These are phyloP conservation scores for Brassica rapa DNA, from an alignment of 345 rosid genomes.

Conservation along the genomic window DNA sequence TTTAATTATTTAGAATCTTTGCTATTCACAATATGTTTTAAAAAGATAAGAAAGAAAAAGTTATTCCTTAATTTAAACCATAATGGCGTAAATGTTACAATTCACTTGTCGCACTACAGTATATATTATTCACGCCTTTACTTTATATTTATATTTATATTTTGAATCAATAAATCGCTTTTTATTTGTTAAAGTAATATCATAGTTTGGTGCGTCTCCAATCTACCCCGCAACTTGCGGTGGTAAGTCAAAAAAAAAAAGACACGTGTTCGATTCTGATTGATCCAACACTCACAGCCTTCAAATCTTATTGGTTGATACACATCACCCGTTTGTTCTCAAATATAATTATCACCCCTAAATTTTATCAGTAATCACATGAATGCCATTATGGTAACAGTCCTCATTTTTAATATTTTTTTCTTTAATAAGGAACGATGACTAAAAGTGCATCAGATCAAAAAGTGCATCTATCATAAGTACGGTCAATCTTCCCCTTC, in stretches of 20 bases:
- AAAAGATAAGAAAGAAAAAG: constrained; percentile 2
- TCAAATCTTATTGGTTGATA: constrained; percentile 27
- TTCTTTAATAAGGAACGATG: background rate
- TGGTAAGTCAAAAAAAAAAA: constrained; percentile 20
- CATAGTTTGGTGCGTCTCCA: constrained; percentile 34
- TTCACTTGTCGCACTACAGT: constrained; percentile 19
- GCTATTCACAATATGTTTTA: constrained; percentile 1
- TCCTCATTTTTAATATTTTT: background rate
- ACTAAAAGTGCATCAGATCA: constrained; percentile 20
- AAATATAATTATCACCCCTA: constrained; percentile 31
- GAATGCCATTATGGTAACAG: constrained; percentile 30
- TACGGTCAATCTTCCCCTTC: constrained; percentile 38
- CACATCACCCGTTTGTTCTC: constrained; percentile 30
- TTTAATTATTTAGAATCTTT: constrained; percentile 14
- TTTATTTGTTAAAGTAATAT: constrained; percentile 23
- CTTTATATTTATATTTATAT: background rate
- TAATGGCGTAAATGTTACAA: constrained; percentile 36
- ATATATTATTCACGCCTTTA: constrained; percentile 7
- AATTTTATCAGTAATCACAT: constrained; percentile 7
- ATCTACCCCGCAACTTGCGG: constrained; percentile 44
- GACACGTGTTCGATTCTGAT: constrained; percentile 8
- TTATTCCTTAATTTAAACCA: constrained; percentile 3
- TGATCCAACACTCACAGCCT: constrained; percentile 1
- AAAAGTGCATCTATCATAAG: constrained; percentile 37
- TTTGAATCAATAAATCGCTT: constrained; percentile 15